Base-by-base conservation (phyloP, 352 stramenopile species). In the Phytophthora pistaciae region DNA sequence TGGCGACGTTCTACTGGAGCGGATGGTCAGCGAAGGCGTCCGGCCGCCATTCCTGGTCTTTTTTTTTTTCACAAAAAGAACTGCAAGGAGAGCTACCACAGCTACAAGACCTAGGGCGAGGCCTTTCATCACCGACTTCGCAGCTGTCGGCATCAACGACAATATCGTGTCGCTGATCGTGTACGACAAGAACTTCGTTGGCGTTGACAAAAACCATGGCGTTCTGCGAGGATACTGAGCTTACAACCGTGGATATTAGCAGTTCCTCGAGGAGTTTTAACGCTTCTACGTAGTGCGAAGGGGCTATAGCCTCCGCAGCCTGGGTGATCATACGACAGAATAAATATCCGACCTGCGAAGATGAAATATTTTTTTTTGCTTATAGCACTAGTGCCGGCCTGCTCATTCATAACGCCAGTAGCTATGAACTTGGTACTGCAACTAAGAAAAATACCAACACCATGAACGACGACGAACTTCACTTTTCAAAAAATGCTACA, bases 31-130 rank as follows among this genome's bases (percentile, higher is more conserved):
- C 48, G 20, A 60, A 60, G 31, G 29, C 54, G 10, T 60, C 20
- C 13, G 33, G 8, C 54, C 54, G 14, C 29, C 54, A 11, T 36
- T 60, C 27, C 29, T 49, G n/a, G 36, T 42, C 5, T n/a, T n/a
- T n/a, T n/a, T n/a, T n/a, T 60, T 60, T 10, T 60, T 60, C 36
- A 49, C 54, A 60, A 48, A n/a, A 49, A 60, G 20, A 60, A 48
- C 54, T 60, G 31, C 54, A 49, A 60, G 36, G 54, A 31, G n/a
- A n/a, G n/a, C n/a, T n/a, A 40, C 20, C 21, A 49, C 8, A 31
- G 31, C 29, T 48, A 60, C 31, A 60, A 14, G 10, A 60, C 54
- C 11, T 33, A 42, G 9, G 54, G 54, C 3, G 54, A 48, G 16
- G n/a, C 54, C 9, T 60, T 60, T 11, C 54, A n/a, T 29, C 11